phyloP scores from a whole-genome alignment of 495 filamentous ascomycete species.

The Annulohypoxylon bovei region DNA sequence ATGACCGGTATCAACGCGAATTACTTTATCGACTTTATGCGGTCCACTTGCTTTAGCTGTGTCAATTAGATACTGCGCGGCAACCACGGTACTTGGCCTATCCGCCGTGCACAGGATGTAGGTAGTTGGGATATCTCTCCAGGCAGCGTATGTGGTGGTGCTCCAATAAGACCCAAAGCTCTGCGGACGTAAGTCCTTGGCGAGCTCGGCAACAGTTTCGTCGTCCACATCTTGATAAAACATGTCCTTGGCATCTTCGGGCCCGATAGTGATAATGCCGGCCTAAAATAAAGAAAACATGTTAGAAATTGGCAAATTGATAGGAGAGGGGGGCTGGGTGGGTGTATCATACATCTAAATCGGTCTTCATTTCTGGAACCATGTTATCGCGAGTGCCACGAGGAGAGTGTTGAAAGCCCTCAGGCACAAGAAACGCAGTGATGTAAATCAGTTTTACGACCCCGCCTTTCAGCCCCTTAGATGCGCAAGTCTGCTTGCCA shows the following conservation, averaged over 20 bases:
- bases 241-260: constrained; percentile 29
- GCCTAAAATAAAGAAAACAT: constrained; percentile 16
- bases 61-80: constrained; percentile 41
- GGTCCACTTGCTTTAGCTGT: constrained; percentile 26
- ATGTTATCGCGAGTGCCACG: constrained; percentile 45
- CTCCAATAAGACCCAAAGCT: constrained; percentile 43
- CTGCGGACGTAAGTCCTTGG: constrained; percentile 44
- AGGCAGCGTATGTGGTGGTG: constrained; percentile 46
- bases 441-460: constrained; percentile 33
- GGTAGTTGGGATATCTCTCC: constrained; percentile 47
- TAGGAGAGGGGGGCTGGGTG: neutral
- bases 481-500: constrained; percentile 41
- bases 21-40: constrained; percentile 26
- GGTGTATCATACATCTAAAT: constrained; percentile 45
- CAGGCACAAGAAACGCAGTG: constrained; percentile 34
- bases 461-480: constrained; percentile 50
- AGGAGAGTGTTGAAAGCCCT: constrained; percentile 45
- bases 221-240: constrained; percentile 47
- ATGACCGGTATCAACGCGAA: constrained; percentile 21
- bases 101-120: constrained; percentile 45
- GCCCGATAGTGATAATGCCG: constrained; percentile 37
- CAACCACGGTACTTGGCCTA: constrained; percentile 27
- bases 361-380: constrained; percentile 47
- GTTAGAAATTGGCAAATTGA: neutral
- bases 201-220: constrained; percentile 35